Conservation (phyloP, 805 yeast genomes). For the Ogataea siamensis region DNA sequence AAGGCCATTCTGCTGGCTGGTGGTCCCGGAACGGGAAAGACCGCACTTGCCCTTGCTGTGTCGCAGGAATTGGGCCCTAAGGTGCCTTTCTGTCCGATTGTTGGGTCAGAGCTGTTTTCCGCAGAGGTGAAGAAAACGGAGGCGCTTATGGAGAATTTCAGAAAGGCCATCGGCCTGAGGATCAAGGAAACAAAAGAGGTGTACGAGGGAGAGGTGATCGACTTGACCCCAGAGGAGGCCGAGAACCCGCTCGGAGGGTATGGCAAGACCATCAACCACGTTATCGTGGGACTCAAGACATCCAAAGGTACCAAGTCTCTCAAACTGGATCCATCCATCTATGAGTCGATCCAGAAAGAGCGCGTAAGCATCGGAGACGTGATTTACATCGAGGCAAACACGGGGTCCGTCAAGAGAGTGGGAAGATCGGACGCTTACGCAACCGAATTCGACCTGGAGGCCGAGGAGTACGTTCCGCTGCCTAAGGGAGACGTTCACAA, state of each 20-base stretch:
- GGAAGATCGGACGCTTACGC: conserved; percentile 97
- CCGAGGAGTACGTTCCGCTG: conserved; percentile 94
- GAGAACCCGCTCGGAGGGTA: conserved; percentile 98
- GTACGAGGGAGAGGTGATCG: conserved; percentile 98
- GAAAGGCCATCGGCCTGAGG: conserved; percentile 92
- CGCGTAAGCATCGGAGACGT: conserved; percentile 97
- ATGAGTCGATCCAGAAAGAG: conserved; percentile 92
- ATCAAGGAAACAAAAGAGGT: conserved; percentile 96
- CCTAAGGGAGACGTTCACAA: conserved; percentile 99
- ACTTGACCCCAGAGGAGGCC: conserved; percentile 75
- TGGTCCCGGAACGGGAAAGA: conserved; percentile 98
- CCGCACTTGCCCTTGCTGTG: conserved; percentile 95
- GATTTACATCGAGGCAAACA: conserved; percentile 89
- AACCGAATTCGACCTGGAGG: conserved; percentile 97
- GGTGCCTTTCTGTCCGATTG: conserved; percentile 93
- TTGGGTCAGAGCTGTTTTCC: conserved; percentile 91
- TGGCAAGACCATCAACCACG: conserved; percentile 58
- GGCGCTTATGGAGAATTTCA: conserved; percentile 92
- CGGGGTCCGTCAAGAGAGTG: conserved; percentile 89
- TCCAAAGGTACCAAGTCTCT: conserved; percentile 96
- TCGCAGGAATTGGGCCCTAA: conserved; percentile 68
- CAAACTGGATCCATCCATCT: conserved; percentile 97
- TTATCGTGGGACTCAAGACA: conserved; percentile 91
- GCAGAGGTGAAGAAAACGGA: conserved; percentile 94
- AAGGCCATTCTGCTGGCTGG: conserved; percentile 95